phyloP scores from a whole-genome alignment of 1,284 basidiomycete genomes.

The Melampsora abietis-canadensis region DNA sequence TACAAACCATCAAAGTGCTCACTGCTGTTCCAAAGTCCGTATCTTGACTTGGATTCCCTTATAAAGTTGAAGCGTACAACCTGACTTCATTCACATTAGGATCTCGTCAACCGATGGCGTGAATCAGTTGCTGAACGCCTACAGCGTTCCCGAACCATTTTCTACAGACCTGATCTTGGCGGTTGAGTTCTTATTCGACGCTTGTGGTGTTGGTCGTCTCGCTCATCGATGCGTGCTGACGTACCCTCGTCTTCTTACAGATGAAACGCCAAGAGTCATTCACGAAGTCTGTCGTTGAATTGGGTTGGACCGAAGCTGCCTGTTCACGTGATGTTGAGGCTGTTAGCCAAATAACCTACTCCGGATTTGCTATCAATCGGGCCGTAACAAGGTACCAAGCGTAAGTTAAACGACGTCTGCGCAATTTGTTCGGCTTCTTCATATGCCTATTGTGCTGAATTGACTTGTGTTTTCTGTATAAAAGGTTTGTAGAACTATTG shows the following conservation, averaged over 20 bases:
- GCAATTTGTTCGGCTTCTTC: too few relatives aligned
- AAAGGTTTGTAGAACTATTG: too few relatives aligned
- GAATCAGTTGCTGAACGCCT: neutral
- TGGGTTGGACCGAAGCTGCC: neutral
- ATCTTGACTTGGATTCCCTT: neutral
- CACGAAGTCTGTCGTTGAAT: neutral
- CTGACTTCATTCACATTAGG: neutral
- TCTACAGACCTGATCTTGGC: neutral
- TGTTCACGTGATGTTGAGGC: neutral
- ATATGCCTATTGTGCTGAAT: too few relatives aligned
- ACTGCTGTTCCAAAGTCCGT: neutral
- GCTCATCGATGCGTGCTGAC: neutral
- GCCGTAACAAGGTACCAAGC: constrained; percentile 2
- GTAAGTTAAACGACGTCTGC: too few relatives aligned
- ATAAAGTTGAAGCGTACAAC: neutral
- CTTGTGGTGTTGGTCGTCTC: neutral
- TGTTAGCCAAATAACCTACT: neutral
- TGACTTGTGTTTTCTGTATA: too few relatives aligned
- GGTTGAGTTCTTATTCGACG: neutral
- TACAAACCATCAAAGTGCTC: neutral
- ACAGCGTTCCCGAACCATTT: neutral
- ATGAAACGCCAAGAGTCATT: constrained; percentile 1
- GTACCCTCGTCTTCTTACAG: neutral
- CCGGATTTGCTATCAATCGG: constrained; percentile 2
- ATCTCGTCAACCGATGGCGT: neutral